Evolutionary conservation across 768 basidiomycete species (phyloP).

Genomic region (Suillus clintonianus): DNA sequence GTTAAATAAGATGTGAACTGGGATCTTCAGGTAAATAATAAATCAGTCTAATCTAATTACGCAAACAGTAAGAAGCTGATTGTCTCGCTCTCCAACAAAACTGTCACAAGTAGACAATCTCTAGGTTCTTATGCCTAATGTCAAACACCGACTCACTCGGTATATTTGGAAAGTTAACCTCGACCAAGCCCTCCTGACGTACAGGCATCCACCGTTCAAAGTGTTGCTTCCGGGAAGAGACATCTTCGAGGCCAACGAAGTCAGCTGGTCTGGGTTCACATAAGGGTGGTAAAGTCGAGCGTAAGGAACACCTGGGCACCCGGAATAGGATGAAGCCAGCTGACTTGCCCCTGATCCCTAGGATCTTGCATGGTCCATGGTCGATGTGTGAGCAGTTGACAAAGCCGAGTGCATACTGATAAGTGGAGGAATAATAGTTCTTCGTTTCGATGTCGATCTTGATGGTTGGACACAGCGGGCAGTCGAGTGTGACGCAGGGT

Average conservation of each 20-base stretch:
- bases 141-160: background rate
- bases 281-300: background rate
- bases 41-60: too few species aligned
- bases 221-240: background rate
- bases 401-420: background rate
- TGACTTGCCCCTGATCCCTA: too few species aligned
- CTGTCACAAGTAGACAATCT: background rate
- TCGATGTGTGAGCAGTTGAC: background rate
- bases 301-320: background rate
- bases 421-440: background rate
- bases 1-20: too few species aligned
- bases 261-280: background rate
- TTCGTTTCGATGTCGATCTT: background rate
- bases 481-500: background rate
- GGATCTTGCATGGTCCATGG: background rate
- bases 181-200: too few species aligned
- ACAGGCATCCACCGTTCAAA: background rate
- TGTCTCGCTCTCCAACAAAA: background rate
- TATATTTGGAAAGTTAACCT: background rate
- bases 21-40: too few species aligned
- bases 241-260: too few species aligned
- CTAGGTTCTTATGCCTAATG: background rate
- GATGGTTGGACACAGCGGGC: background rate
- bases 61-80: too few species aligned
- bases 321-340: background rate